Percentiles rank a stretch among this genome's conserved stretches.
phyloP scores from a whole-genome alignment of 2,329 filamentous ascomycete species.

The Didymella segeticola region DNA sequence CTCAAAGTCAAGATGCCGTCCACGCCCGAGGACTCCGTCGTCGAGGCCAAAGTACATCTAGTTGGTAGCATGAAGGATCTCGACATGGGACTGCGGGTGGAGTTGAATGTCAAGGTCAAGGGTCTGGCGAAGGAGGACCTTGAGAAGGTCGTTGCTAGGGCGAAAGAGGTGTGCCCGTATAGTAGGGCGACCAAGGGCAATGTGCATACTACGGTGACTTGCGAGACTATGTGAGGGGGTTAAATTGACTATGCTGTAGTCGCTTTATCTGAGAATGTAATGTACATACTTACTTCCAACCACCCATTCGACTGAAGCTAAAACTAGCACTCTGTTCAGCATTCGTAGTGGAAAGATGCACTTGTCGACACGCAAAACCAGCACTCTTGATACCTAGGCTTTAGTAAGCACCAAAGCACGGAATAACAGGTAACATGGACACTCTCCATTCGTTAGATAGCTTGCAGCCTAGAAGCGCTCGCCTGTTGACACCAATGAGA shows the following conservation, averaged over 20 bases:
- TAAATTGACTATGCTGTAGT: too few relatives aligned
- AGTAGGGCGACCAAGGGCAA: conserved; percentile 44
- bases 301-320: too few relatives aligned
- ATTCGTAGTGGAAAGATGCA: too few relatives aligned
- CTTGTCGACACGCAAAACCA: too few relatives aligned
- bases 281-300: too few relatives aligned
- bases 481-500: background rate
- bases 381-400: too few relatives aligned
- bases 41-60: conserved; percentile 53
- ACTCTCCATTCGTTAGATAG: too few relatives aligned
- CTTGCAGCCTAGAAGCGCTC: too few relatives aligned
- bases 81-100: conserved; percentile 54
- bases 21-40: conserved; percentile 48
- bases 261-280: too few relatives aligned
- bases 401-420: too few relatives aligned
- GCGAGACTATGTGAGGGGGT: conserved; percentile 34
- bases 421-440: too few relatives aligned
- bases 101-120: conserved; percentile 50
- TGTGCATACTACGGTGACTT: conserved; percentile 33
- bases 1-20: conserved; percentile 53
- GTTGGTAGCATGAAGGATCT: conserved; percentile 55
- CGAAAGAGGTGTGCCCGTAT: conserved; percentile 47
- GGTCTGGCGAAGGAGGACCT: conserved; percentile 44
- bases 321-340: too few relatives aligned
- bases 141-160: conserved; percentile 46